phyloP scores from a whole-genome alignment of 306 rosid species.

The Coriaria nepalensis region DNA sequence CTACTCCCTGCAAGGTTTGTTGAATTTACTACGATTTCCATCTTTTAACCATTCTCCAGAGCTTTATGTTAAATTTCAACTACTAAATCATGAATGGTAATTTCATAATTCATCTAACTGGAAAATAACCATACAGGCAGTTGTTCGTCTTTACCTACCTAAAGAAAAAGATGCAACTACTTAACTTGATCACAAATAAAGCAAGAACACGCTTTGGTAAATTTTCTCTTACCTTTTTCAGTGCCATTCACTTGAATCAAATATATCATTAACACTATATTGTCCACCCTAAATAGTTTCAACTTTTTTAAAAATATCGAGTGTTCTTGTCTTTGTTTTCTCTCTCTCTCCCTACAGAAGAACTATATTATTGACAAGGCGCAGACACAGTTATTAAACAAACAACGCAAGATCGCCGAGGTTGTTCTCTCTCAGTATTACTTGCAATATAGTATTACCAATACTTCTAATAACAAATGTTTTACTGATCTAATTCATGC shows the following conservation, averaged over 20 bases:
- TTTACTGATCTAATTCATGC: too few relatives aligned
- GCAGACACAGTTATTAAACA: constrained; percentile 15
- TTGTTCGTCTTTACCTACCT: not conserved
- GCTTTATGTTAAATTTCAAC: not conserved
- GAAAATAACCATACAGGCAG: constrained; percentile 9
- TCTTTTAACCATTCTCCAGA: not conserved
- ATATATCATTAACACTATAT: too few relatives aligned
- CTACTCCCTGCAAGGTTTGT: constrained; percentile 17
- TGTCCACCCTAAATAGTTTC: not conserved
- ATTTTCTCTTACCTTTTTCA: not conserved
- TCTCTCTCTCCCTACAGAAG: constrained; percentile 14
- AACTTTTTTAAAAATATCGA: not conserved
- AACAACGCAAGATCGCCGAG: constrained; percentile 14
- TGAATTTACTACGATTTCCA: not conserved
- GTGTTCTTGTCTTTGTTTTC: not conserved
- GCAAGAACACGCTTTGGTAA: constrained; percentile 18
- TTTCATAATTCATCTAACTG: not conserved
- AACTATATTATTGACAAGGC: constrained; percentile 10
- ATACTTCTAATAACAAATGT: too few relatives aligned
- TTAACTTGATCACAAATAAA: constrained; percentile 10
- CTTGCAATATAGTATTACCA: too few relatives aligned
- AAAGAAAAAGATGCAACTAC: constrained; percentile 9
- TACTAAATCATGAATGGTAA: not conserved
- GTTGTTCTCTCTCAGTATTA: constrained; percentile 1
- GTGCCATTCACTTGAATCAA: not conserved